These are phyloP conservation scores for Epichloe scottii DNA, from an alignment of 2,329 filamentous ascomycete species.

Conservation along the genomic window DNA sequence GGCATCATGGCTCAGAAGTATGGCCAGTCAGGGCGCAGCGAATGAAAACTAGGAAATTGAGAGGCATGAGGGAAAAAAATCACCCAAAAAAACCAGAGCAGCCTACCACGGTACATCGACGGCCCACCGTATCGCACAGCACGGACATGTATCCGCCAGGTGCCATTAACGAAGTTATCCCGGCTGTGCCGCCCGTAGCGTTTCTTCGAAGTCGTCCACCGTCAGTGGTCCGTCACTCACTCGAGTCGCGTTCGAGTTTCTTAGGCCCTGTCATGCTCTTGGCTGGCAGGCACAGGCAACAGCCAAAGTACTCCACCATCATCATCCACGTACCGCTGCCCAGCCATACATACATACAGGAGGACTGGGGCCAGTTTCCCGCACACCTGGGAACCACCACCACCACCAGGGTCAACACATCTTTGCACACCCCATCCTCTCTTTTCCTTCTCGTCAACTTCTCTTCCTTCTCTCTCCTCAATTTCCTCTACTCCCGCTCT, in stretches of 20 bases:
- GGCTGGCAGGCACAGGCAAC: not conserved
- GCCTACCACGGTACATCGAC: not conserved
- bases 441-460: conserved; percentile 6
- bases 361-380: not conserved
- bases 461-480: conserved; percentile 5
- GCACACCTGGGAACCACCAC: conserved; percentile 1
- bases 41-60: conserved; percentile 2
- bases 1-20: conserved; percentile 8
- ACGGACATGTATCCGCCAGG: not conserved
- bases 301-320: not conserved
- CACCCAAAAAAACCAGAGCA: not conserved
- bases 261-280: not conserved
- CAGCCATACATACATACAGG: not conserved
- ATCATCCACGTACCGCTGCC: not conserved
- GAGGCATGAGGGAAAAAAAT: not conserved
- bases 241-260: not conserved
- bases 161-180: conserved; percentile 1
- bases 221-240: too few relatives aligned
- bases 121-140: not conserved
- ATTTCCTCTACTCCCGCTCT: conserved; percentile 10
- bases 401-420: not conserved
- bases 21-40: not conserved
- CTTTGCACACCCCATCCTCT: conserved; percentile 1
- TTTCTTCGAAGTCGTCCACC: not conserved
- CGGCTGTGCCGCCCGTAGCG: conserved; percentile 14